Conservation (phyloP, 306 rosid genomes). For the Calophaca sinica region DNA sequence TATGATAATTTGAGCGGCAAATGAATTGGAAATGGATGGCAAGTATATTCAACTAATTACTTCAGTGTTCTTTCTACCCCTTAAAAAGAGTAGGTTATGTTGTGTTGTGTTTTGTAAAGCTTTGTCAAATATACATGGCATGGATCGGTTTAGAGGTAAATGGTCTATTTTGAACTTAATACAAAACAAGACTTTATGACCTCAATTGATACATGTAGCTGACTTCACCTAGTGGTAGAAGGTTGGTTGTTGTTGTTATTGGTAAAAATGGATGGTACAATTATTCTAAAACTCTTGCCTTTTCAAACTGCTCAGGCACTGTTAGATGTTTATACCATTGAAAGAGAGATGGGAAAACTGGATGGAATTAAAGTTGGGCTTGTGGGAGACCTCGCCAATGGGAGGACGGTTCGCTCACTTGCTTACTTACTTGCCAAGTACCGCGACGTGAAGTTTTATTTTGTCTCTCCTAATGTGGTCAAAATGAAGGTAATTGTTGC, state of each 20-base stretch:
- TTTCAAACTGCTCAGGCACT: conserved; percentile 65
- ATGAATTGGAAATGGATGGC: too few species aligned
- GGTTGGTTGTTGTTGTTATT: background rate
- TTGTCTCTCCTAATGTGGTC: conserved; percentile 85
- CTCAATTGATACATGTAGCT: background rate
- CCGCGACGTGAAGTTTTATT: conserved; percentile 69
- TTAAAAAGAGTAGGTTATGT: background rate
- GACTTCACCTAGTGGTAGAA: too few species aligned
- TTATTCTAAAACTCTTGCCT: conserved; percentile 6
- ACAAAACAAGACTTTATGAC: background rate
- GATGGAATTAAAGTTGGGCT: conserved; percentile 86
- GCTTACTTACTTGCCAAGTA: conserved; percentile 90
- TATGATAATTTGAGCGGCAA: conserved; percentile 12
- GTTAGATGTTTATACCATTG: conserved; percentile 84
- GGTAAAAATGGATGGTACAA: conserved; percentile 20
- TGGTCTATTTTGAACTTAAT: background rate
- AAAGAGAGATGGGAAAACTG: conserved; percentile 80
- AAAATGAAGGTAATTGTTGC: conserved; percentile 81
- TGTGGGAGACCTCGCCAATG: conserved; percentile 92
- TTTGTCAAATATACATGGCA: background rate
- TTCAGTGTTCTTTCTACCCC: too few species aligned
- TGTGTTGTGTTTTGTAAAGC: too few species aligned
- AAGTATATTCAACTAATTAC: too few species aligned
- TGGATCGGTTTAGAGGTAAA: background rate
- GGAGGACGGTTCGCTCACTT: conserved; percentile 92